Conservation (phyloP, 108 stramenopile genomes). For the Fragilaria radians region DNA sequence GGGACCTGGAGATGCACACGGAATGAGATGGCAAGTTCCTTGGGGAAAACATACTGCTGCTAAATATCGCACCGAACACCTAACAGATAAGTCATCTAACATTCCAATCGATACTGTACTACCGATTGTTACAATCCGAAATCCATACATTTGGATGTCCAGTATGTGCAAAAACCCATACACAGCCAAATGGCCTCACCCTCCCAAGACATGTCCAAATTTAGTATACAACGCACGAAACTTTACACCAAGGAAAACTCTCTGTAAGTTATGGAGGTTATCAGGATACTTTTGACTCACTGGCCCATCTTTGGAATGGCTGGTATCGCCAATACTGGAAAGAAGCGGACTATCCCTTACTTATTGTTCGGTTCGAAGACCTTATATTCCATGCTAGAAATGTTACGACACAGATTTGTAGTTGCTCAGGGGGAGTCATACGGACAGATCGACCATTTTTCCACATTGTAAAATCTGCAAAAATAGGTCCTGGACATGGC, state of each 20-base stretch:
- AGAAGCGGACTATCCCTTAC: slow-evolving; percentile 32
- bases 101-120: slow-evolving; percentile 18
- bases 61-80: not conserved
- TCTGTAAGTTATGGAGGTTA: no score
- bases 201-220: slow-evolving; percentile 51
- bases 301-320: slow-evolving; percentile 56
- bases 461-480: not conserved
- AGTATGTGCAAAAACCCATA: slow-evolving; percentile 71
- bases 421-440: slow-evolving; percentile 54
- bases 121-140: slow-evolving; percentile 60
- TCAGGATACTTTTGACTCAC: slow-evolving; percentile 21
- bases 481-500: slow-evolving; percentile 4
- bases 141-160: slow-evolving; percentile 72
- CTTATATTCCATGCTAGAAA: slow-evolving; percentile 53
- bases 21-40: slow-evolving; percentile 31
- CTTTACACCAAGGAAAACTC: no score
- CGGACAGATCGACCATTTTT: slow-evolving; percentile 4
- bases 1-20: not conserved
- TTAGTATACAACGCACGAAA: slow-evolving; percentile 11
- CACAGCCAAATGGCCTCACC: slow-evolving; percentile 54
- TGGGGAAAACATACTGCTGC: slow-evolving; percentile 78
- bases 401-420: slow-evolving; percentile 47
- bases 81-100: not conserved
- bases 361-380: slow-evolving; percentile 77
- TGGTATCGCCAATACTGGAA: slow-evolving; percentile 53